phyloP scores from a whole-genome alignment of 345 rosid species.

The Salix arbutifolia region DNA sequence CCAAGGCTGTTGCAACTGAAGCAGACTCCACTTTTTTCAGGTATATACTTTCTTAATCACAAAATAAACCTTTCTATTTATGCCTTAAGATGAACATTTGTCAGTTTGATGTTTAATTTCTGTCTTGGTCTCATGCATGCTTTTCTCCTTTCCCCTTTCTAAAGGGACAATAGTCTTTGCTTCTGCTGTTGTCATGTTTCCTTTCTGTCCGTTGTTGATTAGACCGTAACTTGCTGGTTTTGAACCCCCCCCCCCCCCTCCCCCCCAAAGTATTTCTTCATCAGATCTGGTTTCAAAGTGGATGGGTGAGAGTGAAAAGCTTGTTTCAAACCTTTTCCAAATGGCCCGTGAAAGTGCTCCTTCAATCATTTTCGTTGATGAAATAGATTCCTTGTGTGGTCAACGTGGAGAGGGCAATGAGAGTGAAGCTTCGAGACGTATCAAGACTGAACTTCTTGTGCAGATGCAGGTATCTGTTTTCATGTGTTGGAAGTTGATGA shows the following conservation, averaged over 20 bases:
- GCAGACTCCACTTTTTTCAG: slow-evolving; percentile 94
- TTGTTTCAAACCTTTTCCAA: slow-evolving; percentile 83
- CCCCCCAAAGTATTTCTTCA: slow-evolving; percentile 60
- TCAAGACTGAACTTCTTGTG: slow-evolving; percentile 95
- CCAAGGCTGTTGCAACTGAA: slow-evolving; percentile 96
- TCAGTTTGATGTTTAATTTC: neutral
- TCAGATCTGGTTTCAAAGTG: slow-evolving; percentile 95
- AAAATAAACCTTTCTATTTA: neutral
- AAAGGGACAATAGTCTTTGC: neutral
- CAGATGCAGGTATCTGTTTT: slow-evolving; percentile 80
- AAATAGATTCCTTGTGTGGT: slow-evolving; percentile 91
- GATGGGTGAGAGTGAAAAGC: slow-evolving; percentile 99
- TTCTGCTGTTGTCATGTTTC: neutral
- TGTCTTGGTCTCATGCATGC: neutral
- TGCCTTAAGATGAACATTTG: neutral
- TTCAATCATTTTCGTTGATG: slow-evolving; percentile 84
- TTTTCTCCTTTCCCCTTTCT: neutral
- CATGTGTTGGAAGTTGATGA: neutral
- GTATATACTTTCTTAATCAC: slow-evolving; percentile 18
- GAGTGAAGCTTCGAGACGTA: slow-evolving; percentile 94
- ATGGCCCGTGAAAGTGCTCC: slow-evolving; percentile 99
- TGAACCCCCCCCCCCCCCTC: neutral
- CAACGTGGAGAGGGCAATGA: slow-evolving; percentile 94
- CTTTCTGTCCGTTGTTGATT: neutral
- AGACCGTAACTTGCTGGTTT: neutral